These are phyloP conservation scores for baker's yeast (Saccharomyces cerevisiae) DNA, from an alignment of 805 yeast species.

Conservation along the genomic window DNA sequence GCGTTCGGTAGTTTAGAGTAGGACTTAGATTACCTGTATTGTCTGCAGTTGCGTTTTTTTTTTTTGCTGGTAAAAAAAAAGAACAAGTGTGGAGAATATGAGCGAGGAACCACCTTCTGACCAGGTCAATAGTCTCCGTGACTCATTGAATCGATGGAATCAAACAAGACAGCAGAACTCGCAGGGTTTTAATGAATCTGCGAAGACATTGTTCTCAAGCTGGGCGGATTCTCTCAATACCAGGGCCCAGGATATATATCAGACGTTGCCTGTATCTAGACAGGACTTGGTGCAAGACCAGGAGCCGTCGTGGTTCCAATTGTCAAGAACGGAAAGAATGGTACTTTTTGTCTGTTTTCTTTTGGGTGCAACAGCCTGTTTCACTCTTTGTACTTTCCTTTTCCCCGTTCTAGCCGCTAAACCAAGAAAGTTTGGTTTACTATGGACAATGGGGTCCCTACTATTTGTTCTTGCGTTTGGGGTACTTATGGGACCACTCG, in stretches of 20 bases:
- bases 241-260: conserved; percentile 50
- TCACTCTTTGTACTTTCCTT: conserved; percentile 68
- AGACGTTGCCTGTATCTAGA: conserved; percentile 55
- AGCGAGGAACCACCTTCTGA: conserved; percentile 6
- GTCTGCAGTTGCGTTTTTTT: not conserved
- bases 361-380: conserved; percentile 70
- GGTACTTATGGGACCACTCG: conserved; percentile 83
- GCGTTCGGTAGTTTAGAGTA: not conserved
- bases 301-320: conserved; percentile 70
- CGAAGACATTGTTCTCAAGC: conserved; percentile 32
- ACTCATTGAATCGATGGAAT: conserved; percentile 36
- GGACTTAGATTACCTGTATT: not conserved
- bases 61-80: not conserved
- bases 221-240: conserved; percentile 34
- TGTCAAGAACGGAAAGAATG: conserved; percentile 73
- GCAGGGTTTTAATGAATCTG: conserved; percentile 27
- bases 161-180: conserved; percentile 21
- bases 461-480: conserved; percentile 86
- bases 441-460: conserved; percentile 88
- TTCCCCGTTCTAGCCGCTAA: conserved; percentile 84
- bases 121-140: conserved; percentile 28
- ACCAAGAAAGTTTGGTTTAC: conserved; percentile 82
- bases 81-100: conserved; percentile 1
- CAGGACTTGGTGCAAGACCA: conserved; percentile 39
- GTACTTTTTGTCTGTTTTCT: conserved; percentile 71